Conservation (phyloP, 306 rosid species). For the Canavalia ensiformis region DNA sequence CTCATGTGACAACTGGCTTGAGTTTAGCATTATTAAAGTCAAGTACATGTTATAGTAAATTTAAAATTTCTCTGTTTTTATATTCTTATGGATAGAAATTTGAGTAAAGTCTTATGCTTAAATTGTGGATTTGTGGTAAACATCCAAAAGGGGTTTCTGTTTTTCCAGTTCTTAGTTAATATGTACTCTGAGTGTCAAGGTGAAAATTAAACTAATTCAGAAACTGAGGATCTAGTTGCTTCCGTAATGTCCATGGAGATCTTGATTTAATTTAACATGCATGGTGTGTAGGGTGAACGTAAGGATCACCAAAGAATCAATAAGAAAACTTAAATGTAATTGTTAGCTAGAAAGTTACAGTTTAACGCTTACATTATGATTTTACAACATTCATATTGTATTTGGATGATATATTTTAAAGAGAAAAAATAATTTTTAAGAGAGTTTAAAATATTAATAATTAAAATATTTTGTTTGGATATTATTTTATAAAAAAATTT, state of each 20-base stretch:
- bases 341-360: neutral
- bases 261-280: neutral
- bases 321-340: neutral
- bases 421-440: too few relatives aligned
- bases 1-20: constrained; percentile 41
- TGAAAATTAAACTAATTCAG: neutral
- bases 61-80: neutral
- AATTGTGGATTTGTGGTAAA: neutral
- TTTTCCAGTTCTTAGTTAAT: neutral
- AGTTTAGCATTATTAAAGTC: constrained; percentile 35
- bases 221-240: neutral
- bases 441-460: too few relatives aligned
- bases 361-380: neutral
- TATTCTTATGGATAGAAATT: neutral
- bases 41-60: constrained; percentile 25
- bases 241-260: neutral
- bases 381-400: neutral
- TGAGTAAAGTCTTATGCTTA: neutral
- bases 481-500: too few relatives aligned
- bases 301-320: constrained; percentile 1
- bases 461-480: too few relatives aligned
- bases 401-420: too few relatives aligned
- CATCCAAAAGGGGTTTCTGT: neutral
- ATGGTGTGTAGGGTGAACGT: neutral
- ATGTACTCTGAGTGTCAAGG: neutral